phyloP scores from a whole-genome alignment of 1,139 yeast genomes.

The Diutina pseudorugosa region DNA sequence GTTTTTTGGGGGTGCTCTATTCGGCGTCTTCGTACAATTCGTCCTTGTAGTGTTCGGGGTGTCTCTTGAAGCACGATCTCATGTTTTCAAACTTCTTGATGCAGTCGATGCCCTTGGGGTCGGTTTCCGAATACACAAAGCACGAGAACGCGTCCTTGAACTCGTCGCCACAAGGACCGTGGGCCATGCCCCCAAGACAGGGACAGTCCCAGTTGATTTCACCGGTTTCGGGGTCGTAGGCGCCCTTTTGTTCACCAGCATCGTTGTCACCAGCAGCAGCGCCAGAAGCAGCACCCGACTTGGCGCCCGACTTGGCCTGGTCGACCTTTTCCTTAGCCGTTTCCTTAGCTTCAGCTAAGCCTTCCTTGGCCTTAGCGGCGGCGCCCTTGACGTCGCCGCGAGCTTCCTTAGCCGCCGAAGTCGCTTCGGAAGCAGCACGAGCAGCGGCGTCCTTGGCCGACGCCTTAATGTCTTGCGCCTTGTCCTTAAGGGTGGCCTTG shows the following conservation, averaged over 20 bases:
- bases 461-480: neutral
- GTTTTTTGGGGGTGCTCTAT: neutral
- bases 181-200: conserved; percentile 98
- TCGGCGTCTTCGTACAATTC: conserved; percentile 73
- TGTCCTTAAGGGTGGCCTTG: neutral
- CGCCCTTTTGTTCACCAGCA: conserved; percentile 46
- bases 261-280: no score
- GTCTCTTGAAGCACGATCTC: conserved; percentile 90
- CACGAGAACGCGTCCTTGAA: conserved; percentile 95
- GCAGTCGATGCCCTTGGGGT: conserved; percentile 28
- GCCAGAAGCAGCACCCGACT: conserved; percentile 3
- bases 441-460: neutral
- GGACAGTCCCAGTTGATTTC: conserved; percentile 99
- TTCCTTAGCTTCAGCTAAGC: neutral
- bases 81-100: conserved; percentile 10
- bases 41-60: conserved; percentile 92
- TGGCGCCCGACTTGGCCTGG: conserved; percentile 3
- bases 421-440: neutral
- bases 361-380: neutral
- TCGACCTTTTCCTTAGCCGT: conserved; percentile 5
- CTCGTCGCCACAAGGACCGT: conserved; percentile 98
- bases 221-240: conserved; percentile 94
- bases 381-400: neutral
- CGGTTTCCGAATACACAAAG: conserved; percentile 88
- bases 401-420: neutral